A percentile compares a stretch with the other conserved stretches of the same genome.
These are phyloP conservation scores for Tremella yokohamensis DNA, from an alignment of 768 basidiomycete species.

Conservation along the genomic window DNA sequence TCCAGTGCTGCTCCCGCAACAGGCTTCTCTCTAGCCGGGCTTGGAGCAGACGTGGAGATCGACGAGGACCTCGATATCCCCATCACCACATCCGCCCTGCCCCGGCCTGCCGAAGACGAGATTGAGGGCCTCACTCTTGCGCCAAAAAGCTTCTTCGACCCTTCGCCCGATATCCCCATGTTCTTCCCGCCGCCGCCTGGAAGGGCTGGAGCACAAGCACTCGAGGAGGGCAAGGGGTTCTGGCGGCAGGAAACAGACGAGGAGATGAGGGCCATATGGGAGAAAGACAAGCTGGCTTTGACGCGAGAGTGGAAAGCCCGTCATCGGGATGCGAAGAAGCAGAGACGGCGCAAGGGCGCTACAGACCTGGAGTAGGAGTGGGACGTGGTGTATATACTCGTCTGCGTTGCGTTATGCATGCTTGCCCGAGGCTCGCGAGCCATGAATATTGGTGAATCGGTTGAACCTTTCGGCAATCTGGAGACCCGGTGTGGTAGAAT, in stretches of 20 bases:
- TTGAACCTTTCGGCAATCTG: no score
- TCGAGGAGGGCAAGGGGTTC: constrained; percentile 18
- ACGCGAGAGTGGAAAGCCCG: constrained; percentile 51
- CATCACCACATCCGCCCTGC: constrained; percentile 5
- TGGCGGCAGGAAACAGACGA: constrained; percentile 31
- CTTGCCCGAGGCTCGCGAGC: no score
- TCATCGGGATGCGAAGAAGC: constrained; percentile 51
- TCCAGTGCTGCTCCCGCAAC: constrained; percentile 16
- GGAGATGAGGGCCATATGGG: constrained; percentile 49
- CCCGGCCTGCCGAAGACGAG: constrained; percentile 1
- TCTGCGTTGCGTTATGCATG: no score
- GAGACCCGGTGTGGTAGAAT: no score
- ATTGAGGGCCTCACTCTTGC: constrained; percentile 12
- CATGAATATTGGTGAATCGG: no score
- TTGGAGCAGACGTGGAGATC: constrained; percentile 45
- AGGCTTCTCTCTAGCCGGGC: constrained; percentile 43
- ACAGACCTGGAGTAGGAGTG: background rate
- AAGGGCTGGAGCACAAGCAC: background rate
- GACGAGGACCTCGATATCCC: constrained; percentile 44
- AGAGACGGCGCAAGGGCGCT: constrained; percentile 37
- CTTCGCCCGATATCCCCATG: constrained; percentile 25
- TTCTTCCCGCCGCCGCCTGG: constrained; percentile 35
- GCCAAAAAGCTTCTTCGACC: constrained; percentile 29
- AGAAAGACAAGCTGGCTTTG: constrained; percentile 44
- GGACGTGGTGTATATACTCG: background rate